These are phyloP conservation scores for Fusarium brevicatenulatum DNA, from an alignment of 2,329 filamentous ascomycete species.

Conservation along the genomic window DNA sequence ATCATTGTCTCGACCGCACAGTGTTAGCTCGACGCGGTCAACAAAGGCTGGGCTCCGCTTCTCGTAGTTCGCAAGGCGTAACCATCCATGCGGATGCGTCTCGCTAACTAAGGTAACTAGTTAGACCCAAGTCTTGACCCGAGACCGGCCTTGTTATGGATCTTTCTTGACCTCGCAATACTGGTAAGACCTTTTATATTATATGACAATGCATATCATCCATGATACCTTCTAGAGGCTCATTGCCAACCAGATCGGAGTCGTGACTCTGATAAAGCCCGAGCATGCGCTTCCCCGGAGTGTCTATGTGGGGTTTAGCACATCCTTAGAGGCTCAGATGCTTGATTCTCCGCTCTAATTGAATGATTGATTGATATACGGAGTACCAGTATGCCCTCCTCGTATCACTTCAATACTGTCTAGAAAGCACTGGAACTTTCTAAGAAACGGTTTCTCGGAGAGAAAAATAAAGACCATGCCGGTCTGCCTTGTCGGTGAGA, in stretches of 20 bases:
- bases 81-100: conserved; percentile 21
- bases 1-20: conserved; percentile 21
- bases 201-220: background rate
- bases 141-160: conserved; percentile 37
- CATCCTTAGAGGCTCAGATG: background rate
- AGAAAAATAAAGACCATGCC: conserved; percentile 9
- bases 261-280: conserved; percentile 1
- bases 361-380: background rate
- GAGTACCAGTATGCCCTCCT: background rate
- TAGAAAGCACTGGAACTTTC: conserved; percentile 41
- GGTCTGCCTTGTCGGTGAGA: conserved; percentile 21
- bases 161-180: background rate
- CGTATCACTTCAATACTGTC: background rate
- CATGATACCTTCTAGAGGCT: background rate
- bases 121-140: conserved; percentile 12
- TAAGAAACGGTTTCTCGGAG: conserved; percentile 7
- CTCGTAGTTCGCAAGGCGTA: conserved; percentile 45
- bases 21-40: conserved; percentile 20
- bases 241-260: background rate
- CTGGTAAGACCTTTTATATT: background rate
- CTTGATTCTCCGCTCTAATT: background rate
- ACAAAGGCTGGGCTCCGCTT: conserved; percentile 40
- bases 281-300: conserved; percentile 2
- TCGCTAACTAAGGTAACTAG: background rate
- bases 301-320: conserved; percentile 10